phyloP scores from a whole-genome alignment of 768 basidiomycete species.

The Naganishia vishniacii region DNA sequence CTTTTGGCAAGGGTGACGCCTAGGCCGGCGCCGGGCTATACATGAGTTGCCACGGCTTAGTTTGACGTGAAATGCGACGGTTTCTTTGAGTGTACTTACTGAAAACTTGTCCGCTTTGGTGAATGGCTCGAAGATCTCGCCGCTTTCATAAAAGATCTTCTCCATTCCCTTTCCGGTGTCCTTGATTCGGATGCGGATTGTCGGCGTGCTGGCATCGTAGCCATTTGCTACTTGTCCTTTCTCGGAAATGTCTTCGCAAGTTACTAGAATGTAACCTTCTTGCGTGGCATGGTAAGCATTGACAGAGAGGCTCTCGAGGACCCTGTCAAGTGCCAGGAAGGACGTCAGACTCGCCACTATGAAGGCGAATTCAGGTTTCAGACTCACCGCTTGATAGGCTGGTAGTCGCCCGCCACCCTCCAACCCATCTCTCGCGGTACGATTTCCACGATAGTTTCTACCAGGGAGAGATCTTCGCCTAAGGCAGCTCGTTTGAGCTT shows the following conservation, averaged over 20 bases:
- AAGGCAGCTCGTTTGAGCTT: slow-evolving; percentile 30
- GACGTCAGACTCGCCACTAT: not conserved
- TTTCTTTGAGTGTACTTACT: not conserved
- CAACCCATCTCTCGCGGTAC: slow-evolving; percentile 41
- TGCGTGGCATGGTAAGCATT: slow-evolving; percentile 44
- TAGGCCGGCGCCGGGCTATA: slow-evolving; percentile 39
- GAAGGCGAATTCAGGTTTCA: not conserved
- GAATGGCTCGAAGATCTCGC: slow-evolving; percentile 38
- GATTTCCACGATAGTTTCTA: slow-evolving; percentile 44
- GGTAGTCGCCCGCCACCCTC: slow-evolving; percentile 35
- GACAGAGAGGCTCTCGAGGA: slow-evolving; percentile 39
- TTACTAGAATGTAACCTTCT: slow-evolving; percentile 41
- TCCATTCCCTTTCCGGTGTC: slow-evolving; percentile 43
- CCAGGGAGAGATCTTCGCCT: slow-evolving; percentile 33
- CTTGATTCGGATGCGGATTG: slow-evolving; percentile 38
- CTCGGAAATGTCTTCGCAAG: slow-evolving; percentile 38
- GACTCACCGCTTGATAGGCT: slow-evolving; percentile 33
- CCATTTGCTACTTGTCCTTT: not conserved
- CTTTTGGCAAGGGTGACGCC: slow-evolving; percentile 39
- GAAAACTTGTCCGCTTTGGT: slow-evolving; percentile 34
- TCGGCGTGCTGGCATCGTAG: slow-evolving; percentile 25
- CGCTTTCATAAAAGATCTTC: slow-evolving; percentile 36
- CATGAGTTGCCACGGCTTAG: not conserved
- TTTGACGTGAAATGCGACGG: not conserved
- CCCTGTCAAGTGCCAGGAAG: slow-evolving; percentile 21